Percentiles rank a stretch among this genome's conserved stretches.
Evolutionary conservation across 2,329 filamentous ascomycete genomes (phyloP).

Genomic region (Metarhizium robertsii): DNA sequence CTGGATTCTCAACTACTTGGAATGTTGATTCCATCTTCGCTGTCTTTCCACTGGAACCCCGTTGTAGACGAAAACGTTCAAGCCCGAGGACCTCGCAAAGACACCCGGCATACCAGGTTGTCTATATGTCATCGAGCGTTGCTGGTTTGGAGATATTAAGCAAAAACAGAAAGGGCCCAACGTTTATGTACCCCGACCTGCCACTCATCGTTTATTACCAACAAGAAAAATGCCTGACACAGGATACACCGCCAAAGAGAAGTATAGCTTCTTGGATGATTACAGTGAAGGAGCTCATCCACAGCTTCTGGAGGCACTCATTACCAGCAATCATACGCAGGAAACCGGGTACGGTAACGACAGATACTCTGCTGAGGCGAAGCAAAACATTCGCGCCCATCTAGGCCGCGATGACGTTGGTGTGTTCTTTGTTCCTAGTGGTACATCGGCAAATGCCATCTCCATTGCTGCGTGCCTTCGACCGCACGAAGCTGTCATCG

Average conservation of each 20-base stretch:
- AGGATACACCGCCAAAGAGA: constrained; percentile 6
- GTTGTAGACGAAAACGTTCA: neutral
- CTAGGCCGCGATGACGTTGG: constrained; percentile 30
- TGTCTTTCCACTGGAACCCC: neutral
- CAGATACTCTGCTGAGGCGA: constrained; percentile 31
- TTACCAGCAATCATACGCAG: constrained; percentile 33
- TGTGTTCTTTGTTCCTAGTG: constrained; percentile 42
- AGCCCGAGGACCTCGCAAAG: neutral
- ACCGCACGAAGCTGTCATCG: constrained; percentile 41
- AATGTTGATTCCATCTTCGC: neutral
- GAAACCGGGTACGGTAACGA: constrained; percentile 39
- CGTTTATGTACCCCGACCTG: too few relatives aligned
- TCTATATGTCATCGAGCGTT: neutral
- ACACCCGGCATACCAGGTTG: neutral
- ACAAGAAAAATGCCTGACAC: constrained; percentile 9
- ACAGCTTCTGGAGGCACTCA: constrained; percentile 34
- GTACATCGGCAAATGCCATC: constrained; percentile 42
- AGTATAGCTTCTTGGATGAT: constrained; percentile 40
- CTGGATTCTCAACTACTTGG: neutral
- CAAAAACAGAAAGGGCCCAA: neutral
- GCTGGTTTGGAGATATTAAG: neutral
- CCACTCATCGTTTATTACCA: neutral
- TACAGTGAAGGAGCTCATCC: constrained; percentile 44
- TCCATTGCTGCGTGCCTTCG: constrained; percentile 41
- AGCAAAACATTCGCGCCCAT: constrained; percentile 29